Evolutionary conservation across 2,329 filamentous ascomycete genomes (phyloP).

Genomic region (Sarocladiaceae sp.): DNA sequence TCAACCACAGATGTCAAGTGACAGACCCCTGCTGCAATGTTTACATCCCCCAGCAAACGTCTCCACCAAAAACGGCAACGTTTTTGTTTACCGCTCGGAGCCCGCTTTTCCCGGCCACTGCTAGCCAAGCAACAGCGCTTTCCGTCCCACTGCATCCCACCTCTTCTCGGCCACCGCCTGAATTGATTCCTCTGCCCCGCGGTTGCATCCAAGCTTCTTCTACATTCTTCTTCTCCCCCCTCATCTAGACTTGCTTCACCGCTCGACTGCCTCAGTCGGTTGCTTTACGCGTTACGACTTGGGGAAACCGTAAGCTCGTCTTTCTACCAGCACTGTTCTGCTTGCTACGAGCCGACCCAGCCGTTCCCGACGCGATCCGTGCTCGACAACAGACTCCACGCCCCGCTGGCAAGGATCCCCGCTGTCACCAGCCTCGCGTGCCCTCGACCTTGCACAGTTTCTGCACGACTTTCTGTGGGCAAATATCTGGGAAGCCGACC

Average conservation of each 20-base stretch:
- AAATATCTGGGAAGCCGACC: not conserved
- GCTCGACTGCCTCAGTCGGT: not conserved
- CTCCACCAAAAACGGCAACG: not conserved
- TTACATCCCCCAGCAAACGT: not conserved
- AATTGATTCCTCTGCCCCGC: constrained; percentile 7
- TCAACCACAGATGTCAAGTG: not conserved
- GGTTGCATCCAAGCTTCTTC: constrained; percentile 7
- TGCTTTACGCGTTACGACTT: not conserved
- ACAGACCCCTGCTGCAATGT: not conserved
- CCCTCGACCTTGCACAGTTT: constrained; percentile 8
- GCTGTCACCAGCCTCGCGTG: constrained; percentile 9
- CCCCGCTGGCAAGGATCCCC: constrained; percentile 7
- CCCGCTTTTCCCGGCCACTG: constrained; percentile 6
- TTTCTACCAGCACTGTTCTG: not conserved
- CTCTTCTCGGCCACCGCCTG: not conserved
- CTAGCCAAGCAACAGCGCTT: not conserved
- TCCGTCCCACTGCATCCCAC: not conserved
- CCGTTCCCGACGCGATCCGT: not conserved
- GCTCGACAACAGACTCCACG: constrained; percentile 1
- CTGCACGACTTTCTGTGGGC: not conserved
- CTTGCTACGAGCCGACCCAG: not conserved
- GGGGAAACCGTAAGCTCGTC: no score
- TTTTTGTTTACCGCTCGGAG: constrained; percentile 4
- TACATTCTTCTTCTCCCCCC: constrained; percentile 4
- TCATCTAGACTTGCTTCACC: constrained; percentile 1